Percentiles rank a stretch among this genome's conserved stretches.
These are phyloP conservation scores for Trametes sanguinea DNA, from an alignment of 768 basidiomycete species.

Conservation along the genomic window DNA sequence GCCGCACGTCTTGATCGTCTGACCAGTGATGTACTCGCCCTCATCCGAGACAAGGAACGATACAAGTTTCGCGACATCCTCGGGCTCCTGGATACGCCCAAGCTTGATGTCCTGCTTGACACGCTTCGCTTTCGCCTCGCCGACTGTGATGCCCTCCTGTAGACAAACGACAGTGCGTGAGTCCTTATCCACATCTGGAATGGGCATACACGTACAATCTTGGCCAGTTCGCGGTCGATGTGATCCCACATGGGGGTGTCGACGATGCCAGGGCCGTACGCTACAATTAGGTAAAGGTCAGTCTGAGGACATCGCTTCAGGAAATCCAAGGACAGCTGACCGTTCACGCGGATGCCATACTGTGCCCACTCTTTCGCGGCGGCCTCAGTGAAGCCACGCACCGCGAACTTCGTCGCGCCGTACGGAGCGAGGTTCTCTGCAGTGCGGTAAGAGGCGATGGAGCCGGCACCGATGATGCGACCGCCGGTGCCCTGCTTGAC, in stretches of 20 bases:
- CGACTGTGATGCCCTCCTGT: constrained; percentile 31
- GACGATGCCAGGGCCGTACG: constrained; percentile 36
- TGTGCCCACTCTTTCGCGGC: constrained; percentile 37
- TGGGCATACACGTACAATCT: constrained; percentile 24
- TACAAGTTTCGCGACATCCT: constrained; percentile 38
- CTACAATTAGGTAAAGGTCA: constrained; percentile 9
- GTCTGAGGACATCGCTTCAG: too few relatives aligned
- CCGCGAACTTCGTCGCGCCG: constrained; percentile 38
- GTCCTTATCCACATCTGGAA: too few relatives aligned
- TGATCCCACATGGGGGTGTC: constrained; percentile 39
- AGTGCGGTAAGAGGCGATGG: constrained; percentile 36
- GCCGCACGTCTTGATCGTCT: constrained; percentile 37
- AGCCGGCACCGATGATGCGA: constrained; percentile 35
- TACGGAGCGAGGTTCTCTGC: constrained; percentile 36
- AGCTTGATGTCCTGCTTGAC: constrained; percentile 34
- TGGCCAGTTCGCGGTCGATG: constrained; percentile 33
- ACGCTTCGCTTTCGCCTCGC: constrained; percentile 32
- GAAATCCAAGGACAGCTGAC: constrained; percentile 10
- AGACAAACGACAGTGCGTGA: not conserved
- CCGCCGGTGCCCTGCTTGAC: constrained; percentile 36
- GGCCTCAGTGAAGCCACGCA: constrained; percentile 37
- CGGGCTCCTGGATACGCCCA: constrained; percentile 35
- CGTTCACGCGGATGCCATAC: constrained; percentile 37
- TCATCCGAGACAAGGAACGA: constrained; percentile 37
- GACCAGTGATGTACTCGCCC: constrained; percentile 37